Evolutionary conservation across 192 early-diverging fungal genomes (phyloP).

Genomic region (Allomyces javanicus): DNA sequence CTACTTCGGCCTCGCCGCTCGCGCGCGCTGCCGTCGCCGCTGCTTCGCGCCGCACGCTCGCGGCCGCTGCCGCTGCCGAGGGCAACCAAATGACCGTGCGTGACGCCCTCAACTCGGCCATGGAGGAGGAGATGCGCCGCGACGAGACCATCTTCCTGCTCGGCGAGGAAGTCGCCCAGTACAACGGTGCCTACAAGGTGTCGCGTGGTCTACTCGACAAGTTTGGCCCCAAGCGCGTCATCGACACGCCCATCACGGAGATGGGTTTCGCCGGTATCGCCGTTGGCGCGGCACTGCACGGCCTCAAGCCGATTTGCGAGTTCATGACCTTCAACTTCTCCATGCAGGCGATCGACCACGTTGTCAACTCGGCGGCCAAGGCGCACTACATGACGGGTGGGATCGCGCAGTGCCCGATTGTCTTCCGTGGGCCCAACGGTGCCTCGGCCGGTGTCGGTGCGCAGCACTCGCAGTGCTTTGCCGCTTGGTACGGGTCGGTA

Average conservation of each 20-base stretch:
- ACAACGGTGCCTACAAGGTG: conserved; percentile 99
- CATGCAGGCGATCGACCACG: conserved; percentile 98
- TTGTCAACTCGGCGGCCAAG: conserved; percentile 98
- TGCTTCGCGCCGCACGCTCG: too few relatives aligned
- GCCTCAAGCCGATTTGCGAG: conserved; percentile 92
- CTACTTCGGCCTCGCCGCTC: too few relatives aligned
- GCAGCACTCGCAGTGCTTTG: conserved; percentile 97
- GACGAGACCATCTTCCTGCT: conserved; percentile 84
- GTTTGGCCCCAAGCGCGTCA: conserved; percentile 86
- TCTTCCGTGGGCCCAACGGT: conserved; percentile 98
- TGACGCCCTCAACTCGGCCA: conserved; percentile 88
- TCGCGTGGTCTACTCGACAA: conserved; percentile 94
- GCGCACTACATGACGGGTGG: conserved; percentile 96
- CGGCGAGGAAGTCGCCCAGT: conserved; percentile 96
- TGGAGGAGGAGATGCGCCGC: conserved; percentile 87
- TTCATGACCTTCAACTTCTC: conserved; percentile 99
- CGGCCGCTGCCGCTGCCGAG: too few relatives aligned
- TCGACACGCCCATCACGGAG: conserved; percentile 98
- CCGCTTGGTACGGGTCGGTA: conserved; percentile 94
- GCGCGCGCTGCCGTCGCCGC: too few relatives aligned
- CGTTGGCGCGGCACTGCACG: conserved; percentile 78
- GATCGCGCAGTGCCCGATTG: conserved; percentile 68
- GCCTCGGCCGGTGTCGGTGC: conserved; percentile 91
- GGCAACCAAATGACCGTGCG: conserved; percentile 76
- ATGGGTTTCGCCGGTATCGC: conserved; percentile 94